Evolutionary conservation across 768 basidiomycete species (phyloP), one percentile per base, ranked within the genome.

Genomic region (Kwoniella dejecticola): DNA sequence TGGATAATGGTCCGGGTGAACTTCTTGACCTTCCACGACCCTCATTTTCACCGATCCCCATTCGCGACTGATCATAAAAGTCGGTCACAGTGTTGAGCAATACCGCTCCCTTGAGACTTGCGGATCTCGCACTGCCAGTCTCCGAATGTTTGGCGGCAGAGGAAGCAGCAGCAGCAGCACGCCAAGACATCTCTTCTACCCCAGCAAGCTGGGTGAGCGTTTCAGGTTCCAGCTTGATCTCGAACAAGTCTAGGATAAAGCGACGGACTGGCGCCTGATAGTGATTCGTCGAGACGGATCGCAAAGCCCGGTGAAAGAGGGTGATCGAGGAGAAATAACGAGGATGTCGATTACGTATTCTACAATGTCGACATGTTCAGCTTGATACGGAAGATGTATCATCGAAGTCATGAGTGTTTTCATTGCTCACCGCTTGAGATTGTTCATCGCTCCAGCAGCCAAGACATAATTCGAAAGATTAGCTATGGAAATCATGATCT

Each of bases 391-490:
- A 36, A n/a, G n/a, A n/a, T n/a, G n/a, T n/a, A n/a, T 23, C 2
- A 5, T 11, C 23, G 45, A 31, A 31, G 26, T 13, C 12, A 54
- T 17, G 12, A 31, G 31, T n/a, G 19, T 10, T 13, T 40, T 38
- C 8, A 29, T 44, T 3, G 77, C 84, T 65, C 72, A 93, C 92
- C 85, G 86, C 27, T 91, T 88, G 38, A 99, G 82, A 17, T 91
- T 88, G 46, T 91, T 85, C 23, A 96, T 98, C 1, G 96, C 93
- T 23, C 90, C 86, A 71, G 94, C 94, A 0, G 94, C 93, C 60
- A 98, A 89, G 52, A 98, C 93, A 19, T 93, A 91, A 75, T 99
- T 99, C 27, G 89, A 88, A 41, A 99, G 82, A 75, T 97, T 97
- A 70, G 92, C 89, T 50, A 99, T 90, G 3, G 91, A 90, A 3